phyloP scores from a whole-genome alignment of 1,284 basidiomycete genomes.

The Trametes hirsuta region DNA sequence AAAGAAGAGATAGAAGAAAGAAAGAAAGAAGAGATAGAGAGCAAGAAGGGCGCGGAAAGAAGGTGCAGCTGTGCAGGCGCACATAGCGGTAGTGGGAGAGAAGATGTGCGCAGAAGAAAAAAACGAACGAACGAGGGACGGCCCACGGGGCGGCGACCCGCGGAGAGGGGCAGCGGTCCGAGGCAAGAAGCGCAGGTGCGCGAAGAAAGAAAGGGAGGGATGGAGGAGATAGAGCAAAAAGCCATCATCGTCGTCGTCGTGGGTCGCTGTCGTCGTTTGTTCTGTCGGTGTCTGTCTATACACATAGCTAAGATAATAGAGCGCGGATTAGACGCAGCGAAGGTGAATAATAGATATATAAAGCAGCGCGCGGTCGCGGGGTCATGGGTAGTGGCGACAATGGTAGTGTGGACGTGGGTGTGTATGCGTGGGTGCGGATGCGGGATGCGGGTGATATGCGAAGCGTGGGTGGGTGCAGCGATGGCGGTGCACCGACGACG shows the following conservation, averaged over 20 bases:
- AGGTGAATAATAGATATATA: conserved; percentile 26
- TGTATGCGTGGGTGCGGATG: not conserved
- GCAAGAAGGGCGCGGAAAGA: not conserved
- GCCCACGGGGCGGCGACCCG: not conserved
- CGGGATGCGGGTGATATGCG: too few relatives aligned
- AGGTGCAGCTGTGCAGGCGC: conserved; percentile 5
- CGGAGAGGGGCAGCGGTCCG: not conserved
- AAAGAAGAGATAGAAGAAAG: not conserved
- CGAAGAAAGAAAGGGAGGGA: not conserved
- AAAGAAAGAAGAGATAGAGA: not conserved
- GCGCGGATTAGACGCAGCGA: conserved; percentile 19
- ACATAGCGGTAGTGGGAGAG: not conserved
- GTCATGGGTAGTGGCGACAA: not conserved
- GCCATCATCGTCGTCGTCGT: conserved; percentile 1
- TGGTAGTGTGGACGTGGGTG: not conserved
- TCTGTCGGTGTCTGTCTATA: conserved; percentile 15
- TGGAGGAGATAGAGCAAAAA: not conserved
- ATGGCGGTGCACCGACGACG: not conserved
- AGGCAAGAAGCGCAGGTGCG: not conserved
- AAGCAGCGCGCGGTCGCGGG: conserved; percentile 7
- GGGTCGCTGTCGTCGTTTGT: not conserved
- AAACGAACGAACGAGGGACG: not conserved
- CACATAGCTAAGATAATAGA: conserved; percentile 24
- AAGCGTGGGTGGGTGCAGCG: not conserved
- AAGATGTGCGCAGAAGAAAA: not conserved